Conservation (phyloP, 345 rosid genomes). For the Lepidium africanum region DNA sequence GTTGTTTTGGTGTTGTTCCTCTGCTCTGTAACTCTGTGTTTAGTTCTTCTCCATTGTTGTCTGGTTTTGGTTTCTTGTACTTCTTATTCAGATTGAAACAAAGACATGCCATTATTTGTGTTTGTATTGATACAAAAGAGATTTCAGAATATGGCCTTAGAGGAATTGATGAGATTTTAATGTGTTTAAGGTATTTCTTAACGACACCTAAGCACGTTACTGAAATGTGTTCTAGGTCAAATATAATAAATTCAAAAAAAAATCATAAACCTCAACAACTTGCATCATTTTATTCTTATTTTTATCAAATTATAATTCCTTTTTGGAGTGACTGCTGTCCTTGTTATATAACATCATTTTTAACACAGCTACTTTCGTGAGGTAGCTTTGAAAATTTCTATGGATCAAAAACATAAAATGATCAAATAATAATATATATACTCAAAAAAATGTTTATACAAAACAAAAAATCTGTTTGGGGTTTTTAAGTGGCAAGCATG, state of each 20-base stretch:
- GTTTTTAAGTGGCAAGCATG: conserved; percentile 21
- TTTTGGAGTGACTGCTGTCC: background rate
- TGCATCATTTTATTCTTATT: background rate
- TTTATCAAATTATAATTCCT: background rate
- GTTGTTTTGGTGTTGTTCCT: background rate
- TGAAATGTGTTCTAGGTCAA: background rate
- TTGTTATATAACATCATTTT: background rate
- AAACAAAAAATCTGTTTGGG: background rate
- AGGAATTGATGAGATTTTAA: background rate
- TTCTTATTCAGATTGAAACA: conserved; percentile 26
- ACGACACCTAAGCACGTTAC: conserved; percentile 27
- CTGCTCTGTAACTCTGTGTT: background rate
- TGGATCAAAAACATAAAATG: background rate
- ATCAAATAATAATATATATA: background rate
- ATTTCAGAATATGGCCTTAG: background rate
- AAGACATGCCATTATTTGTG: conserved; percentile 19
- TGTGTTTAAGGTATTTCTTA: conserved; percentile 2
- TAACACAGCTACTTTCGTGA: conserved; percentile 6
- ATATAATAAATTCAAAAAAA: background rate
- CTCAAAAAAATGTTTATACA: background rate
- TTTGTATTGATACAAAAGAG: background rate
- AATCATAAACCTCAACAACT: background rate
- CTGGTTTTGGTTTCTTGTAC: conserved; percentile 14
- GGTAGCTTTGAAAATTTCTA: conserved; percentile 14
- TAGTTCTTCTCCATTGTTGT: background rate